Evolutionary conservation across 345 rosid genomes (phyloP).

Genomic region (Gynandropsis gynandra): DNA sequence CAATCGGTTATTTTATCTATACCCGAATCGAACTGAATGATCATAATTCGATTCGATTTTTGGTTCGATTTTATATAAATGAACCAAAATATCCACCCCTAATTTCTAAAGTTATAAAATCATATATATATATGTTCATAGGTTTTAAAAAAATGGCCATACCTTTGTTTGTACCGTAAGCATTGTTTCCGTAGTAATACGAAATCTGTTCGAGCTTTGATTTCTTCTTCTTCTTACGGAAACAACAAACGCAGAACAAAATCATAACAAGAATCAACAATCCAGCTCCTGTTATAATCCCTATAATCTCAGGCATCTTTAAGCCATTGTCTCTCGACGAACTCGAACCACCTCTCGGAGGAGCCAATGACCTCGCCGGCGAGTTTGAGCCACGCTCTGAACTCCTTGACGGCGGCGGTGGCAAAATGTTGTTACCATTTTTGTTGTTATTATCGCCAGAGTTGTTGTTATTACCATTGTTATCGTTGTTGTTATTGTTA

Average conservation of each 20-base stretch:
- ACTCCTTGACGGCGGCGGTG: constrained; percentile 25
- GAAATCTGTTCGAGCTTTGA: constrained; percentile 28
- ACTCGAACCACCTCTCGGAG: constrained; percentile 23
- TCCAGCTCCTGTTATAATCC: constrained; percentile 37
- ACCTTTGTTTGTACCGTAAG: constrained; percentile 17
- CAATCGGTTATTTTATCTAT: too few species aligned
- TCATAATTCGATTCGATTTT: too few species aligned
- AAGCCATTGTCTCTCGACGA: constrained; percentile 9
- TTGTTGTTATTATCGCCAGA: constrained; percentile 1
- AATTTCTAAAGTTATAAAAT: too few species aligned
- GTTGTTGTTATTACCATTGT: constrained; percentile 2
- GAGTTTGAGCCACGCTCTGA: constrained; percentile 15
- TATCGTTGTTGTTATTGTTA: not conserved
- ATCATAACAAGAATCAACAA: constrained; percentile 38
- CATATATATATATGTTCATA: too few species aligned
- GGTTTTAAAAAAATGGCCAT: not conserved
- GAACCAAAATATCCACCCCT: too few species aligned
- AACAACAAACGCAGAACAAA: constrained; percentile 30
- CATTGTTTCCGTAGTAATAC: constrained; percentile 22
- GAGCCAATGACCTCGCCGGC: constrained; percentile 22
- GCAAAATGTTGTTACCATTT: constrained; percentile 24
- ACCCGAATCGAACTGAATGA: too few species aligned
- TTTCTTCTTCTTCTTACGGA: constrained; percentile 42
- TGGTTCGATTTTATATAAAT: too few species aligned
- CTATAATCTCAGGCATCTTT: constrained; percentile 24